Evolutionary conservation across 2,329 filamentous ascomycete genomes (phyloP), one percentile per base, ranked within the genome.

Genomic region (Claviceps sp.): DNA sequence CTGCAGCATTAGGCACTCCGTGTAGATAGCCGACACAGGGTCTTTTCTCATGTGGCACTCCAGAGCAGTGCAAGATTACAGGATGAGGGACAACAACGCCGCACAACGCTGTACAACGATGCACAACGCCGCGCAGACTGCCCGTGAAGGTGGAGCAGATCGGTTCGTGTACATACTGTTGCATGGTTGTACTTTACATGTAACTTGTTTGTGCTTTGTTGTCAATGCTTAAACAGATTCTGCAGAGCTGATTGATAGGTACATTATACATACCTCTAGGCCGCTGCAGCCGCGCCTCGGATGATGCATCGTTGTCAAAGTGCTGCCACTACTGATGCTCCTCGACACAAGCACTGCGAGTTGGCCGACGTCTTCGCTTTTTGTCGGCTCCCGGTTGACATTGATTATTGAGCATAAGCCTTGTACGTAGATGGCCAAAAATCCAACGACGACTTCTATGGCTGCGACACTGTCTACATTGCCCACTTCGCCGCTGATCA

Each of bases 91-190:
- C 22, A 16, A 14, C 42, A 22, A 44, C 42, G 42, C 22, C 16
- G 14, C 38, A 17, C 38, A 17, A 16, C 38, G n/a, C 6, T 14
- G 40, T 20, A 43, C 40, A 20, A 34, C 29, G 38, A 43, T 20
- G 39, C 39, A 42, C 17, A 11, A 22, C 39, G 17, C 5, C 20
- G 34, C 9, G 34, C 45, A n/a, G n/a, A 37, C 20, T 39, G 34
- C 20, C 17, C 29, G 40, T 22, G 49, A 51, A 40, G 47, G 50
- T 51, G 50, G 50, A 51, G 36, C 47, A 42, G 49, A 38, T 36
- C 37, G 50, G 50, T 47, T 51, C 50, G 50, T 47, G 44, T 45
- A 43, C 26, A 29, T 29, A 11, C 26, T 9, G 26, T 29, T 6
- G 26, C 26, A 29, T 29, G 7, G 26, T 29, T 29, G 26, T 29